Conservation (phyloP, 2,329 filamentous ascomycete species). For the Fusarium pilosicola region DNA sequence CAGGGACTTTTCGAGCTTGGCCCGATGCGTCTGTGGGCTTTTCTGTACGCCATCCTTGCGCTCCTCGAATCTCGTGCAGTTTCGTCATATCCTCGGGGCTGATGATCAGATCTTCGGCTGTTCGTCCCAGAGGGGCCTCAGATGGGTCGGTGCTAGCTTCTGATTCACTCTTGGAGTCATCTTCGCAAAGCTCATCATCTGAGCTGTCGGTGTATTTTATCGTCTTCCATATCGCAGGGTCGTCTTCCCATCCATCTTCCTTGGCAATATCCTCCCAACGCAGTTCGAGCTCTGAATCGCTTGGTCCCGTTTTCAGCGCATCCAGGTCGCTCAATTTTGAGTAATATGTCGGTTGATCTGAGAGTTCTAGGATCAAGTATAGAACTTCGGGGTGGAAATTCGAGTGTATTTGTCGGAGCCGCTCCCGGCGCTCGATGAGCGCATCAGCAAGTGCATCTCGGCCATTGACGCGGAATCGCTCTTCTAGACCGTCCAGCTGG, state of each 20-base stretch:
- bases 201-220: conserved; percentile 76
- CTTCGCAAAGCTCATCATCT: conserved; percentile 56
- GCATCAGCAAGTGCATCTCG: conserved; percentile 83
- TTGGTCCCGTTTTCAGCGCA: conserved; percentile 55
- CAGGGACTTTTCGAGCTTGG: conserved; percentile 52
- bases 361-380: conserved; percentile 81
- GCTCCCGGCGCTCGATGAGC: conserved; percentile 66
- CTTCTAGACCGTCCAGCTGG: conserved; percentile 77
- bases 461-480: conserved; percentile 84
- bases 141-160: conserved; percentile 47
- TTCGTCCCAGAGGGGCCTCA: conserved; percentile 37
- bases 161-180: conserved; percentile 52
- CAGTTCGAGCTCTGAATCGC: conserved; percentile 59
- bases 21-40: conserved; percentile 49
- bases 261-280: conserved; percentile 83
- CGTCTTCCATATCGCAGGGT: conserved; percentile 75
- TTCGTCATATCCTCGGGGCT: conserved; percentile 47
- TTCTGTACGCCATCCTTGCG: conserved; percentile 51
- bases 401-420: conserved; percentile 62
- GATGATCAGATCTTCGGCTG: conserved; percentile 50
- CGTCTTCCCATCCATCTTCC: conserved; percentile 77
- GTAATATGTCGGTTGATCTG: conserved; percentile 80
- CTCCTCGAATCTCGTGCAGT: conserved; percentile 45
- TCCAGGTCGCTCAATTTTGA: conserved; percentile 73
- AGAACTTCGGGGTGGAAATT: conserved; percentile 84